Evolutionary conservation across 1,284 basidiomycete genomes (phyloP), one percentile per base, ranked within the genome.

Genomic region (Phlebopus sp.): DNA sequence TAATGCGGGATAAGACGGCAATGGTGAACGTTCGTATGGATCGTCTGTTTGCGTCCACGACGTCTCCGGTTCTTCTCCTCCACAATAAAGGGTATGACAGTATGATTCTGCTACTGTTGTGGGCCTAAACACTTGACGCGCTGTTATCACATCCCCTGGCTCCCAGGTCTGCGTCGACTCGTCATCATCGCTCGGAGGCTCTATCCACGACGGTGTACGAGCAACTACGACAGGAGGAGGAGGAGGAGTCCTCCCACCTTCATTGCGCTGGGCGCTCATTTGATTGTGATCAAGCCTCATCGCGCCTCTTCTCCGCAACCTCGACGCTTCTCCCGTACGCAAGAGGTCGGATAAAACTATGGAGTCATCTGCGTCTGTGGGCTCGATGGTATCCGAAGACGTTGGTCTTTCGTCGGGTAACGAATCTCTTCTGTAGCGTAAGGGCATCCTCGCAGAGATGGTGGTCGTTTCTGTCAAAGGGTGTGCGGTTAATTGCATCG

Each of bases 321-420:
- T 72, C 14, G 85, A 87, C 0, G 82, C 81, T 59, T 88, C 86
- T 10, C 80, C 85, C 1, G 81, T 80, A 42, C 79, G 75, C 7
- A 87, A 72, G 40, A 87, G 73, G 62, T 87, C 84, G 2, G 82
- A 84, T 46, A 88, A 75, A 18, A 85, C 75, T 47, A 88, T 81
- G 23, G 80, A 76, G 59, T 82, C 81, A 58, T 87, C 84, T 2
- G 71, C 74, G 54, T 85, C 79, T 32, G 64, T 59, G 5, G 55
- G 64, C 14, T 68, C 55, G n/a, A 60, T 37, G 17, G 35, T 29
- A 13, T 63, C 66, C 40, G 51, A 46, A 19, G 47, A 45, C 17
- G n/a, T 23, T 31, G 62, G 48, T 1, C 23, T 49, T 6, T 43
- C 23, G 27, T 31, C 15, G 4, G 54, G 50, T n/a, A 50, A 39